These are phyloP conservation scores for Lactarius tabidus DNA, from an alignment of 768 basidiomycete species.

Conservation along the genomic window DNA sequence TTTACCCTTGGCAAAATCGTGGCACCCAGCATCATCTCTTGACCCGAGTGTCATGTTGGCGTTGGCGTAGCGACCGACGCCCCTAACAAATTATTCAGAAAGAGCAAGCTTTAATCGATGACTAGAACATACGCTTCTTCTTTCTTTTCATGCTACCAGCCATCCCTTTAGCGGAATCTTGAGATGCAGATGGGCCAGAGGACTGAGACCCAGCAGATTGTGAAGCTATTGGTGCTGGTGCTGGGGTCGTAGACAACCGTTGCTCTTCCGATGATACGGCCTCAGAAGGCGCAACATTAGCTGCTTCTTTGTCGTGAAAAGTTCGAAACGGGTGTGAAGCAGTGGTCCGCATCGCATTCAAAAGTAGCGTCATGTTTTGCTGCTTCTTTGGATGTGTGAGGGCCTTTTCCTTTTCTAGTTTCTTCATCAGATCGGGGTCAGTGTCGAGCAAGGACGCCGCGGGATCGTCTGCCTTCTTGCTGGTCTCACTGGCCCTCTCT, in stretches of 20 bases:
- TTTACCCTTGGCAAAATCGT: neutral
- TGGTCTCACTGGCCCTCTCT: constrained; percentile 35
- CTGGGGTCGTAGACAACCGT: constrained; percentile 35
- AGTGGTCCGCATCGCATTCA: constrained; percentile 78
- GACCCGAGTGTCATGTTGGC: neutral
- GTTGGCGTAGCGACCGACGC: constrained; percentile 13
- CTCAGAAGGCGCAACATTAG: constrained; percentile 27
- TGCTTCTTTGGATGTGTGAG: constrained; percentile 43
- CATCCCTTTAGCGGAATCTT: constrained; percentile 46
- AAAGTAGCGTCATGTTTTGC: constrained; percentile 63
- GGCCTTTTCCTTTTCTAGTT: constrained; percentile 18
- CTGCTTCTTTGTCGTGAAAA: constrained; percentile 38
- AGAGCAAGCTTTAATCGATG: neutral
- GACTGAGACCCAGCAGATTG: constrained; percentile 35
- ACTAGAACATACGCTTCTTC: constrained; percentile 59
- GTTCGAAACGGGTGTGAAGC: constrained; percentile 62
- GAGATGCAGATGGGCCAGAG: constrained; percentile 38
- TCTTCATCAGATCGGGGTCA: constrained; percentile 15
- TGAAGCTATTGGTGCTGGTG: constrained; percentile 29
- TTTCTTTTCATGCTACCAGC: constrained; percentile 64
- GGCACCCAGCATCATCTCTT: neutral
- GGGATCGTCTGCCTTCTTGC: constrained; percentile 37
- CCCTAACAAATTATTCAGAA: constrained; percentile 1
- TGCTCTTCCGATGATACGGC: constrained; percentile 6
- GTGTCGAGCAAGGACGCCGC: constrained; percentile 17